These are phyloP conservation scores for Gamsiella multidivaricata DNA, from an alignment of 192 early-diverging fungal species.

Conservation along the genomic window DNA sequence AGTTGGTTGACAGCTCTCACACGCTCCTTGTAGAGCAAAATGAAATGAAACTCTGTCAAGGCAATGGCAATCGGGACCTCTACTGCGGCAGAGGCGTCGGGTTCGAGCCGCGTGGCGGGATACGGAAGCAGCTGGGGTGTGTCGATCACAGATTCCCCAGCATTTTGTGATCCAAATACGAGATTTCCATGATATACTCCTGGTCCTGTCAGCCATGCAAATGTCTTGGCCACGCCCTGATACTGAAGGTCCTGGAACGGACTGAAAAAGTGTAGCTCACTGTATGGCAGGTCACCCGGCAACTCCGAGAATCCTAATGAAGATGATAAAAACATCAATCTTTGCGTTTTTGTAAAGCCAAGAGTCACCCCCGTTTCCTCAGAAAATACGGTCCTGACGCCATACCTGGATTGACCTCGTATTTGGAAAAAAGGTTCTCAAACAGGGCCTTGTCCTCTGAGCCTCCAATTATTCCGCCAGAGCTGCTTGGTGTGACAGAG, in stretches of 20 bases:
- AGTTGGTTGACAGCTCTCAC: slow-evolving; percentile 83
- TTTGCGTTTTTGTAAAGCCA: neutral
- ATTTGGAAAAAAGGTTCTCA: slow-evolving; percentile 76
- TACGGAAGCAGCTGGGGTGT: slow-evolving; percentile 88
- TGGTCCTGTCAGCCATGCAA: slow-evolving; percentile 92
- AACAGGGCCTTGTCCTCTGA: slow-evolving; percentile 77
- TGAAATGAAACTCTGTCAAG: slow-evolving; percentile 89
- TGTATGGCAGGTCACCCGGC: slow-evolving; percentile 65
- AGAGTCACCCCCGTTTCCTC: too few relatives aligned
- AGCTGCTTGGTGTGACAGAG: slow-evolving; percentile 53
- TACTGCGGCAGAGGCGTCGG: slow-evolving; percentile 31
- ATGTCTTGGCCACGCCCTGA: slow-evolving; percentile 76
- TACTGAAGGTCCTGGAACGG: slow-evolving; percentile 74
- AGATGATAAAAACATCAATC: neutral
- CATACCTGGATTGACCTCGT: slow-evolving; percentile 75
- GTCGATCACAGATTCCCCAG: slow-evolving; percentile 84
- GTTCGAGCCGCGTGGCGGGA: slow-evolving; percentile 59
- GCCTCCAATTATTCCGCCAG: slow-evolving; percentile 53
- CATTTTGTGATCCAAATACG: slow-evolving; percentile 76
- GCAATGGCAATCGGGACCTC: slow-evolving; percentile 82
- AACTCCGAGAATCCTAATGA: slow-evolving; percentile 66
- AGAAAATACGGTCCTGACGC: neutral
- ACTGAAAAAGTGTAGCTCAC: slow-evolving; percentile 77
- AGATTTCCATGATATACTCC: slow-evolving; percentile 91
- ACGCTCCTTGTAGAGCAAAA: slow-evolving; percentile 84